Conservation (phyloP, 371 early-diverging fungal genomes). For the Syncephalastrum monosporum region DNA sequence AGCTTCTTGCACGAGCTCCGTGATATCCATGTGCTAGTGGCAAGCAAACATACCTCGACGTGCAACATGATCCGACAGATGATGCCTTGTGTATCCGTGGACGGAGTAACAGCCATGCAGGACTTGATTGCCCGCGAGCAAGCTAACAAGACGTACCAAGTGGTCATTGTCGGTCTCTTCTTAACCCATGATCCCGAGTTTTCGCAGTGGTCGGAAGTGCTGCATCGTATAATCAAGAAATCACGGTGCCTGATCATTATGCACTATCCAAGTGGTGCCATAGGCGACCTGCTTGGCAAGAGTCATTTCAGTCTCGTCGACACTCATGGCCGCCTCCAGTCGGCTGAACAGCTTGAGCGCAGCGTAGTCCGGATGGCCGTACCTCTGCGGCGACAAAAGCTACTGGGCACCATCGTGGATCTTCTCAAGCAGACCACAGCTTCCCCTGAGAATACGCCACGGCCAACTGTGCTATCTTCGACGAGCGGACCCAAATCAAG, state of each 20-base stretch:
- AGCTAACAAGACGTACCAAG: slow-evolving; percentile 20
- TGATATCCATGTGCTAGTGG: slow-evolving; percentile 32
- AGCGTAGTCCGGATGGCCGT: slow-evolving; percentile 50
- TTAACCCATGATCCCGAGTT: slow-evolving; percentile 14
- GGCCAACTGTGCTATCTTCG: not conserved
- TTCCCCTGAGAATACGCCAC: not conserved
- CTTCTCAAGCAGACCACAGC: slow-evolving; percentile 14
- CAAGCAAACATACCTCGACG: slow-evolving; percentile 25
- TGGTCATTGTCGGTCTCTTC: slow-evolving; percentile 36
- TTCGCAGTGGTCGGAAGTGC: slow-evolving; percentile 21
- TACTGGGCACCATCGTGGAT: slow-evolving; percentile 36
- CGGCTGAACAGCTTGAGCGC: slow-evolving; percentile 16
- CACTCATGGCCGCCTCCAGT: slow-evolving; percentile 5
- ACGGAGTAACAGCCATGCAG: slow-evolving; percentile 23
- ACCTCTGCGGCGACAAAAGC: slow-evolving; percentile 52
- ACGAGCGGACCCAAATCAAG: slow-evolving; percentile 1
- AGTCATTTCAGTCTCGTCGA: slow-evolving; percentile 16
- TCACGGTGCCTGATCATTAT: slow-evolving; percentile 27
- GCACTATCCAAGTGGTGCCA: slow-evolving; percentile 39
- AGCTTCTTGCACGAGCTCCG: slow-evolving; percentile 16
- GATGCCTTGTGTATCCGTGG: slow-evolving; percentile 23
- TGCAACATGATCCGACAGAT: slow-evolving; percentile 31
- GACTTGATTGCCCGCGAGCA: slow-evolving; percentile 12
- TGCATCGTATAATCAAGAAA: slow-evolving; percentile 11
- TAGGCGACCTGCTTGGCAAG: slow-evolving; percentile 14